Base-by-base conservation (phyloP, 306 rosid genomes). In the Dalbergia cultrata region DNA sequence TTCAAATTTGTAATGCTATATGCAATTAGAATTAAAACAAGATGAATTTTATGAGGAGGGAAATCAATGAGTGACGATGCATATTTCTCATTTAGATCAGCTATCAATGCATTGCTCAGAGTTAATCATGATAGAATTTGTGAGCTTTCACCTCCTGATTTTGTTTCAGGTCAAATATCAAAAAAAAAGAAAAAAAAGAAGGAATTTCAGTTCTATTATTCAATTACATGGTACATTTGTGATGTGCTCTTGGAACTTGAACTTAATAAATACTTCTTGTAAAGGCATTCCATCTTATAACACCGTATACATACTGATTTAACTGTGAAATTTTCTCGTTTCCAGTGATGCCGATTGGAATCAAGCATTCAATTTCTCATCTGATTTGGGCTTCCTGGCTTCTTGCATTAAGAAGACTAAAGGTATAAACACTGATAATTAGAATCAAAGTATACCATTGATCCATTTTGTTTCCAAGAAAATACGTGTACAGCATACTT, bases 321-420 rank as follows among this genome's bases (percentile, higher is more conserved):
- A 47, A 67, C n/a, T 78, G 76, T 78, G 76, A 67, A 39, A 41
- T 76, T 79, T 84, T 80, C 22, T 78, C 78, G 50, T 84, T 85
- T 74, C 82, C 82, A 96, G 99, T 86, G 91, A 93, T 72, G 90
- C 83, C 82, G 99, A 96, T 74, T 96, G 99, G 99, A 85, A 88
- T 73, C 88, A 85, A 64, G 97, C 99, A 31, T 96, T 96, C 82
- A 89, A 96, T 76, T 96, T 80, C 81, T 91, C 98, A 10, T 76
- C 90, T 68, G 89, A 93, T 86, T 82, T 93, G 89, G 85, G 78
- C 35, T 96, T 96, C 91, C 79, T 96, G 85, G 54, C 91, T 56
- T 90, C 97, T 79, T 96, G 99, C 89, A 84, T 96, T 66, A 86
- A 72, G 75, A 88, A 89, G 84, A 90, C 92, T 50, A 83, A 75